Percentiles rank a stretch among this genome's conserved stretches.
These are phyloP conservation scores for Nitzschia sp. DNA, from an alignment of 108 stramenopile species.

Conservation along the genomic window DNA sequence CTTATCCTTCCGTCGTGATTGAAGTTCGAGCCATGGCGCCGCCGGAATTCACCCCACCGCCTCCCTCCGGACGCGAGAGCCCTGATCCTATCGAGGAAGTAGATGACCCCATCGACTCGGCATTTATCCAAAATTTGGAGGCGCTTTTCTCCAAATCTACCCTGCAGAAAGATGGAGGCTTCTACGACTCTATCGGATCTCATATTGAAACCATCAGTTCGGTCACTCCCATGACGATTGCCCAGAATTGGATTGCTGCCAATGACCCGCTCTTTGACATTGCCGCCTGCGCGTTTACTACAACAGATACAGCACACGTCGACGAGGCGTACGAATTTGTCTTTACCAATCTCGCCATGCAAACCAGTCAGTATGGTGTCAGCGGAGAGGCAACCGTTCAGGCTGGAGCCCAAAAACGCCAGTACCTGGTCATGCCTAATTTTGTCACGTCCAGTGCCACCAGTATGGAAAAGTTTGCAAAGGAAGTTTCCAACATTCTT, in stretches of 20 bases:
- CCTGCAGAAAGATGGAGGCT: slow-evolving; percentile 48
- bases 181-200: slow-evolving; percentile 71
- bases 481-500: slow-evolving; percentile 54
- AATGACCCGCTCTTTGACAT: slow-evolving; percentile 54
- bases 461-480: slow-evolving; percentile 74
- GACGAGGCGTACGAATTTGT: slow-evolving; percentile 85
- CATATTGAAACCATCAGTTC: slow-evolving; percentile 50
- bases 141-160: slow-evolving; percentile 65
- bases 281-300: slow-evolving; percentile 54
- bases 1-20: slow-evolving; percentile 81
- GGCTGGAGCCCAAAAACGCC: slow-evolving; percentile 37
- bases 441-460: slow-evolving; percentile 73
- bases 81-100: slow-evolving; percentile 9
- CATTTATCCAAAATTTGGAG: slow-evolving; percentile 70
- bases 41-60: slow-evolving; percentile 47
- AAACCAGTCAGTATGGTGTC: slow-evolving; percentile 23
- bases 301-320: slow-evolving; percentile 55
- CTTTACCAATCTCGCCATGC: slow-evolving; percentile 82
- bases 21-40: slow-evolving; percentile 78
- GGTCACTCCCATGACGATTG: slow-evolving; percentile 56
- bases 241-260: slow-evolving; percentile 70
- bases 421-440: slow-evolving; percentile 75
- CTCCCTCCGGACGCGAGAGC: slow-evolving; percentile 17
- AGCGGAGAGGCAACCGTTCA: neutral
- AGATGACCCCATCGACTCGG: slow-evolving; percentile 24